These are phyloP conservation scores for Arthrobotrys iridis DNA, from an alignment of 2,329 filamentous ascomycete genomes.

Conservation along the genomic window DNA sequence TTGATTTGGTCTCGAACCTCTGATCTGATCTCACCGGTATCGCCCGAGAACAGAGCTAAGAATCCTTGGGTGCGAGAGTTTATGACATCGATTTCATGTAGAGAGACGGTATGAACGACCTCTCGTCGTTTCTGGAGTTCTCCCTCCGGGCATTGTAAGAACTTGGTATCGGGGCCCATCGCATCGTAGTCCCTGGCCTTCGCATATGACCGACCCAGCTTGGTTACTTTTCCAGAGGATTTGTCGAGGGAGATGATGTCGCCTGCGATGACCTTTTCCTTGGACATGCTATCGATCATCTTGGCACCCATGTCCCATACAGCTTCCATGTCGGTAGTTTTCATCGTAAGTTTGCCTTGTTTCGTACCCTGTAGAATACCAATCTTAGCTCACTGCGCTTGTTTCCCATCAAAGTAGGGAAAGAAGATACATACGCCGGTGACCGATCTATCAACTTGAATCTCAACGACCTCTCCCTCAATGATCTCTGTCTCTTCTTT, in stretches of 20 bases:
- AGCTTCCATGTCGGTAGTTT: slow-evolving; percentile 99
- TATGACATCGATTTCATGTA: slow-evolving; percentile 99
- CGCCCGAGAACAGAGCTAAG: slow-evolving; percentile 93
- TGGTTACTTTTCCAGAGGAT: slow-evolving; percentile 96
- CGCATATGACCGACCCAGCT: slow-evolving; percentile 92
- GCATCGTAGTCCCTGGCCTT: slow-evolving; percentile 97
- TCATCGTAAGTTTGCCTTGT: slow-evolving; percentile 98
- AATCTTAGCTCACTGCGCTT: slow-evolving; percentile 98
- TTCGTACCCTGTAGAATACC: slow-evolving; percentile 76
- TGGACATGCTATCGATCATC: slow-evolving; percentile 99
- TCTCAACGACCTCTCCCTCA: slow-evolving; percentile 98
- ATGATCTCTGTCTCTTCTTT: slow-evolving; percentile 99
- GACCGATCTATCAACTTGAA: slow-evolving; percentile 96
- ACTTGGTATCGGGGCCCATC: slow-evolving; percentile 92
- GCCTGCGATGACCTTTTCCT: slow-evolving; percentile 97
- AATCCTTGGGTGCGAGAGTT: slow-evolving; percentile 99
- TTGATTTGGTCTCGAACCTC: slow-evolving; percentile 99
- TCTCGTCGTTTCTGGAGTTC: slow-evolving; percentile 97
- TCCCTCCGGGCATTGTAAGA: slow-evolving; percentile 95
- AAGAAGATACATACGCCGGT: slow-evolving; percentile 71
- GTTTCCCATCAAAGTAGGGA: slow-evolving; percentile 86
- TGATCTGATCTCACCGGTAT: slow-evolving; percentile 96
- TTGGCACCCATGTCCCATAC: slow-evolving; percentile 99
- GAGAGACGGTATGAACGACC: slow-evolving; percentile 92
- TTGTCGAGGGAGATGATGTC: slow-evolving; percentile 99